These are phyloP conservation scores for Coprinellus micaceus DNA, from an alignment of 768 basidiomycete species.

Conservation along the genomic window DNA sequence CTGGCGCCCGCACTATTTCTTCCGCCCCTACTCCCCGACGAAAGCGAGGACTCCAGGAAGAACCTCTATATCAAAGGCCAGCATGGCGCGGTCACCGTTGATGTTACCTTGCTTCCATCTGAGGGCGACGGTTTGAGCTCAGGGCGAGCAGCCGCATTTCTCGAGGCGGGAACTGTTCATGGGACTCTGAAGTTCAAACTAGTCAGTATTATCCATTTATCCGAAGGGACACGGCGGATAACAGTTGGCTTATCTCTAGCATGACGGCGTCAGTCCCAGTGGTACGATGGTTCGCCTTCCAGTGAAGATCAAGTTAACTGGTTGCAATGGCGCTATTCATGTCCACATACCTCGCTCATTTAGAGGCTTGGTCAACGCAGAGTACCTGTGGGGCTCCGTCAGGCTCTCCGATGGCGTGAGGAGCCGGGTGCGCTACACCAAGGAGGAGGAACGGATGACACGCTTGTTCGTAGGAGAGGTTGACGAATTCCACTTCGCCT, in stretches of 20 bases:
- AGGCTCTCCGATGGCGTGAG: slow-evolving; percentile 32
- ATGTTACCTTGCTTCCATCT: slow-evolving; percentile 14
- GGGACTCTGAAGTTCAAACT: slow-evolving; percentile 27
- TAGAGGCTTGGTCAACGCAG: slow-evolving; percentile 34
- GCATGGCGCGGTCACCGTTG: slow-evolving; percentile 26
- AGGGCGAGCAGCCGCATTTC: slow-evolving; percentile 8
- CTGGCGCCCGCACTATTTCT: slow-evolving; percentile 25
- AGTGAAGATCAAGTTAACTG: slow-evolving; percentile 22
- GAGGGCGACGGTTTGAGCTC: slow-evolving; percentile 9
- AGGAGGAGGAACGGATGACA: slow-evolving; percentile 27
- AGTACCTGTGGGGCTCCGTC: slow-evolving; percentile 28
- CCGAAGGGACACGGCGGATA: no score
- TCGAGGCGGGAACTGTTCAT: slow-evolving; percentile 24
- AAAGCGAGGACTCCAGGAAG: slow-evolving; percentile 23
- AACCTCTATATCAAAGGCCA: slow-evolving; percentile 28
- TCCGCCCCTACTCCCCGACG: slow-evolving; percentile 21
- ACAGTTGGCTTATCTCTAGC: neutral
- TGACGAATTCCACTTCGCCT: slow-evolving; percentile 21
- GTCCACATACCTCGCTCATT: slow-evolving; percentile 40
- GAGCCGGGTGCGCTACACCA: slow-evolving; percentile 28
- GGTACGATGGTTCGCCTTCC: slow-evolving; percentile 15
- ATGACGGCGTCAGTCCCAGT: neutral
- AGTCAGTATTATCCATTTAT: no score
- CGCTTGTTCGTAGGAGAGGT: slow-evolving; percentile 43
- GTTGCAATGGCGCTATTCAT: slow-evolving; percentile 30